Conservation (phyloP, 23 red algal species). For the Gracilariopsis chorda region DNA sequence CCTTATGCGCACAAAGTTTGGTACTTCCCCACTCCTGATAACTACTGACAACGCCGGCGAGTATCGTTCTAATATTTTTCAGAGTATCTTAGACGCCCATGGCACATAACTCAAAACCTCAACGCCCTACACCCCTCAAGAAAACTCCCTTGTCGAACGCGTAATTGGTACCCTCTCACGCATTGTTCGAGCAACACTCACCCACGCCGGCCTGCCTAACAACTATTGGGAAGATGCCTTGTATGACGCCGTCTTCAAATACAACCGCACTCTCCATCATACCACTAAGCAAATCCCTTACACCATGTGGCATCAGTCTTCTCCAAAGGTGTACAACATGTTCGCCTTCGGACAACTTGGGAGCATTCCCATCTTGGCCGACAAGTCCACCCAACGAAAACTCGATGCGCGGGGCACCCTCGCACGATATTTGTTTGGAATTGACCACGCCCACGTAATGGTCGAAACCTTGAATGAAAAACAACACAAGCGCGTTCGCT, state of each 20-base stretch:
- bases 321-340: not conserved
- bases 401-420: not conserved
- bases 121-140: conserved; percentile 10
- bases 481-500: not conserved
- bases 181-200: not conserved
- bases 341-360: not conserved
- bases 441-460: not conserved
- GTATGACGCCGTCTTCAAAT: conserved; percentile 31
- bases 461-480: not conserved
- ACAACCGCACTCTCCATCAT: not conserved
- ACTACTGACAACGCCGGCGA: not conserved
- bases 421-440: not conserved
- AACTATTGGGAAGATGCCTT: not conserved
- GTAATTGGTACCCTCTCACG: not conserved
- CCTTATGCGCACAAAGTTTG: not conserved
- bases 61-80: not conserved
- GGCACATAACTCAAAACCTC: not conserved
- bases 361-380: not conserved
- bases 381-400: not conserved
- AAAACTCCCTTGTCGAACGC: conserved; percentile 10
- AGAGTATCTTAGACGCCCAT: not conserved
- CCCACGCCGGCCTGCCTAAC: not conserved
- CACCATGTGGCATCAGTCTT: not conserved
- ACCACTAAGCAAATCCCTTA: not conserved
- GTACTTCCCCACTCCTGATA: not conserved